phyloP scores from a whole-genome alignment of 1,284 basidiomycete species.

The Crucibulum parvulum region DNA sequence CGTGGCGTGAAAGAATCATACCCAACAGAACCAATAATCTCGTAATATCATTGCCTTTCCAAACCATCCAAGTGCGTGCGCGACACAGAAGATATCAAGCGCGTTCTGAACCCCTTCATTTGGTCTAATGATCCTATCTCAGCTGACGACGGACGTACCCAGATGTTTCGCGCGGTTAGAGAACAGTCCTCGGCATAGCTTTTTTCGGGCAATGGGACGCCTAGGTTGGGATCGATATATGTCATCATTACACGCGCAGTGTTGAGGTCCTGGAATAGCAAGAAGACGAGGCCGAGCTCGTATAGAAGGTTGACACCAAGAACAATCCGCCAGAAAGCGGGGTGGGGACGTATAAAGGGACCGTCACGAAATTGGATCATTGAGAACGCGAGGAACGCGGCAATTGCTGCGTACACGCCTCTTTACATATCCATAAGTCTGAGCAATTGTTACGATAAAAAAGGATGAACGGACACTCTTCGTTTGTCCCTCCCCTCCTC shows the following conservation, averaged over 20 bases:
- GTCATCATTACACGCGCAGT: constrained; percentile 84
- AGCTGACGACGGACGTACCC: constrained; percentile 54
- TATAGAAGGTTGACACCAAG: constrained; percentile 83
- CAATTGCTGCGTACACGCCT: constrained; percentile 73
- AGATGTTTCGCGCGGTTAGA: constrained; percentile 66
- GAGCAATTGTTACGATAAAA: constrained; percentile 9
- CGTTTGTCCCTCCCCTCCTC: constrained; percentile 82
- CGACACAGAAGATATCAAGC: constrained; percentile 83
- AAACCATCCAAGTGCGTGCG: constrained; percentile 86
- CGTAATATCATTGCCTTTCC: constrained; percentile 86
- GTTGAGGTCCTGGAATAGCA: constrained; percentile 82
- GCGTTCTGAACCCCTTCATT: constrained; percentile 57
- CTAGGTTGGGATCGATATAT: constrained; percentile 73
- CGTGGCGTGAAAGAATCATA: constrained; percentile 36
- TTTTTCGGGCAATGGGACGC: constrained; percentile 80
- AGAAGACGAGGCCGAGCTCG: constrained; percentile 79
- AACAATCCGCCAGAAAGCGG: constrained; percentile 78
- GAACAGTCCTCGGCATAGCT: constrained; percentile 83
- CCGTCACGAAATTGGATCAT: constrained; percentile 89
- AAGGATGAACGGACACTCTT: constrained; percentile 62
- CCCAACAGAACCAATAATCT: constrained; percentile 92
- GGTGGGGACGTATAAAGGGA: constrained; percentile 78
- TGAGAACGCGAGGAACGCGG: constrained; percentile 77
- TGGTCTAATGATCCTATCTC: background rate
- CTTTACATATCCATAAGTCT: constrained; percentile 41